Evolutionary conservation across 1,139 yeast species (phyloP), one percentile per base, ranked within the genome.

Genomic region (Diutina neorugosa): DNA sequence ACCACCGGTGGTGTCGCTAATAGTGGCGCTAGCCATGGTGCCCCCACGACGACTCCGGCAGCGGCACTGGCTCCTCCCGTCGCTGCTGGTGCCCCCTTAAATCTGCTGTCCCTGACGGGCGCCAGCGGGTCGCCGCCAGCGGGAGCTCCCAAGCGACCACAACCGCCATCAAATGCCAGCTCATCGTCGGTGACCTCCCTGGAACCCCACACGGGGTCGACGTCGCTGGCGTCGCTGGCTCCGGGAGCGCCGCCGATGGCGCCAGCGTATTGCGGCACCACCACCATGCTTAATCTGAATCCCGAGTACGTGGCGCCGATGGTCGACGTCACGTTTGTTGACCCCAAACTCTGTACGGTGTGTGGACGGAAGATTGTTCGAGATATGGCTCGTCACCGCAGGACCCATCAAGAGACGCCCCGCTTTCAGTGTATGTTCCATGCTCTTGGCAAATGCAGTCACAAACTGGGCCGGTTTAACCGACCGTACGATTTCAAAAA

Each of bases 401-500:
- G 88, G 55, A 83, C 84, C 0, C 89, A 83, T 63, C 82, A 80
- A 60, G 66, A 70, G 14, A 76, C 75, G 18, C 73, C 84, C 3
- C 66, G 88, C 53, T 83, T 83, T 62, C 71, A 67, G 44, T 83
- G 89, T 62, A 73, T 80, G 25, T 83, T 74, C 60, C 27, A 46
- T 16, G 85, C 87, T 20, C 69, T 76, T 54, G 69, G 68, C 19
- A 68, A 69, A 53, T 83, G 89, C 62, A 69, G 76, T 12, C 88
- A 83, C 63, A 81, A 77, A 61, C 74, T 82, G 51, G 84, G 65
- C 46, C 61, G 59, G 53, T 83, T 83, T 66, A 83, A 83, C 66
- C 70, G 89, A 50, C 86, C 85, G 2, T 83, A 83, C 61, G 89
- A 83, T 63, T 82, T 72, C 66, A 83, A 83, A 61, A 83, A 83